A percentile compares a stretch with the other conserved stretches of the same genome.
Conservation (phyloP, 768 basidiomycete genomes). For the Trametes cinnabarina region DNA sequence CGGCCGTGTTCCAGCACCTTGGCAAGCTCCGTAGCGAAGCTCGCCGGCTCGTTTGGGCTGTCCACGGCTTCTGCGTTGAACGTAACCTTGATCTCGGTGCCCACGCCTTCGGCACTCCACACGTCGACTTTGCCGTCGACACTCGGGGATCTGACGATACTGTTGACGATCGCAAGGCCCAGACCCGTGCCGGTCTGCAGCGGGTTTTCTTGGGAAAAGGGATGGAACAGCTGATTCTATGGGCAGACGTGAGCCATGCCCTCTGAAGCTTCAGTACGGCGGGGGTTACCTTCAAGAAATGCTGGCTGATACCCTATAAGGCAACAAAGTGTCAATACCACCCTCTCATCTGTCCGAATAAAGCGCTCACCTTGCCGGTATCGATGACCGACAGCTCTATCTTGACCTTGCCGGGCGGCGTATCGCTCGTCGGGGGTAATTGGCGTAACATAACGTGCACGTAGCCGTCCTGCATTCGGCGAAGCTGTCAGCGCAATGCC, state of each 20-base stretch:
- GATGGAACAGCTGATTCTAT: conserved; percentile 92
- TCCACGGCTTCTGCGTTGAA: conserved; percentile 69
- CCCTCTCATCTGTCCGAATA: neutral
- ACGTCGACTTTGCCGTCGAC: conserved; percentile 93
- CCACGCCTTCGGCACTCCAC: conserved; percentile 84
- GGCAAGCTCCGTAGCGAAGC: conserved; percentile 24
- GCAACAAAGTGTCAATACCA: neutral
- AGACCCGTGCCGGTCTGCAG: conserved; percentile 90
- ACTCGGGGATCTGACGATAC: conserved; percentile 81
- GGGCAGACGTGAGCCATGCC: neutral
- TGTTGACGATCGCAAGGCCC: conserved; percentile 93
- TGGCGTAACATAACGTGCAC: conserved; percentile 84
- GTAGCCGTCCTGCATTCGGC: conserved; percentile 65
- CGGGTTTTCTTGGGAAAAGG: conserved; percentile 96
- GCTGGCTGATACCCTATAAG: conserved; percentile 80
- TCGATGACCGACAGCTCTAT: conserved; percentile 85
- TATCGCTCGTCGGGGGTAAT: conserved; percentile 53
- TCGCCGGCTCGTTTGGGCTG: conserved; percentile 29
- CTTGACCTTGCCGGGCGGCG: conserved; percentile 58
- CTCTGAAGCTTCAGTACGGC: neutral
- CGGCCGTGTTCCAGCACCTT: conserved; percentile 26
- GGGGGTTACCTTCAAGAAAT: conserved; percentile 76
- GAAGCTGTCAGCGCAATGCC: neutral
- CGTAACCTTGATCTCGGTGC: conserved; percentile 87
- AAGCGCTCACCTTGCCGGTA: conserved; percentile 73